Conservation (phyloP, 768 basidiomycete species). For the Russula brevipes region DNA sequence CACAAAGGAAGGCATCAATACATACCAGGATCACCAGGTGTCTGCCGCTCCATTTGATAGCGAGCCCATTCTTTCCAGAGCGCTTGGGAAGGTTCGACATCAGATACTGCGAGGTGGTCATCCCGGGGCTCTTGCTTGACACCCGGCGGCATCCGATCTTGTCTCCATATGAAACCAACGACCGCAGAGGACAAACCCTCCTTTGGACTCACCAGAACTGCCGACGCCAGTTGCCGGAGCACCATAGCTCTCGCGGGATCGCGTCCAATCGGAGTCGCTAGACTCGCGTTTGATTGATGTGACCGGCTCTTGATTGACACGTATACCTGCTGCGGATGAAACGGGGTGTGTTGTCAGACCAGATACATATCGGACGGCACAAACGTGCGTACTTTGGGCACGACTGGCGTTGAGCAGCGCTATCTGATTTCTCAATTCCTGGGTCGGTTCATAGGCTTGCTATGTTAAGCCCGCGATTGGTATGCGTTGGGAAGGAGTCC, state of each 20-base stretch:
- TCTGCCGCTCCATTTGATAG: background rate
- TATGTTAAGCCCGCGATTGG: background rate
- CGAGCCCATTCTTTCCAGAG: slow-evolving; percentile 13
- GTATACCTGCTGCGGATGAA: slow-evolving; percentile 6
- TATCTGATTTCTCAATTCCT: slow-evolving; percentile 19
- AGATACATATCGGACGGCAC: background rate
- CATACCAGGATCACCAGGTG: background rate
- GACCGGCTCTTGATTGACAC: slow-evolving; percentile 10
- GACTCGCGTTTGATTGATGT: background rate
- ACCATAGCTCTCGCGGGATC: background rate
- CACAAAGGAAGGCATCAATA: background rate
- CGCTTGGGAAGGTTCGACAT: background rate
- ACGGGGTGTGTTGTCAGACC: background rate
- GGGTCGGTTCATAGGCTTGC: slow-evolving; percentile 10
- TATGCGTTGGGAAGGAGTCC: background rate
- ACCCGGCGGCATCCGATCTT: background rate
- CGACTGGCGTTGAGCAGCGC: slow-evolving; percentile 3
- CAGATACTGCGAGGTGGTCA: background rate
- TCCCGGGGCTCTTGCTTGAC: slow-evolving; percentile 14
- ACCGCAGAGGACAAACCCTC: background rate
- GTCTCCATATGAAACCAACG: background rate
- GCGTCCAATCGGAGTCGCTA: background rate
- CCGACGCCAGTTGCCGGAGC: too few species aligned
- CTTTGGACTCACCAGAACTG: background rate
- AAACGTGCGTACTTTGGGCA: background rate